These are phyloP conservation scores for Hymenotorrendiella dingleyae DNA, from an alignment of 2,329 filamentous ascomycete genomes.

Conservation along the genomic window DNA sequence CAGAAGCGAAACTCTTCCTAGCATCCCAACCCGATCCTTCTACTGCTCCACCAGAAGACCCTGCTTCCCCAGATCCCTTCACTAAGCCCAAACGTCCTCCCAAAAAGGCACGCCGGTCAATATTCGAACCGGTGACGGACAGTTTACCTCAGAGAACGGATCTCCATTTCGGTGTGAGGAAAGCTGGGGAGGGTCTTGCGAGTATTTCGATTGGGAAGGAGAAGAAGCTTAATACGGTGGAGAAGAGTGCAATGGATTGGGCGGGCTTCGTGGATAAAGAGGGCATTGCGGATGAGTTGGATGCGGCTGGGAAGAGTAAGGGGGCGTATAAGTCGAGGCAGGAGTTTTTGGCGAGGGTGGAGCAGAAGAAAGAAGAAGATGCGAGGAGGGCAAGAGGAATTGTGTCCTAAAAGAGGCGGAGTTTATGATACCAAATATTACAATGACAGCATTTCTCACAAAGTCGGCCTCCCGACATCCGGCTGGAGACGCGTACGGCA, in stretches of 20 bases:
- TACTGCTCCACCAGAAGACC: conserved; percentile 22
- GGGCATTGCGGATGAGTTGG: conserved; percentile 63
- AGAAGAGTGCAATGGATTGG: conserved; percentile 71
- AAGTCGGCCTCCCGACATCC: too few species aligned
- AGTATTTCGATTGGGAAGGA: conserved; percentile 42
- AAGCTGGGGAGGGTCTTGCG: conserved; percentile 22
- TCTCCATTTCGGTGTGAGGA: conserved; percentile 50
- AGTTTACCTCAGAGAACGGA: conserved; percentile 44
- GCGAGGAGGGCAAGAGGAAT: conserved; percentile 44
- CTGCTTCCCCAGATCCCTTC: conserved; percentile 38
- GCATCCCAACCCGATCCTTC: conserved; percentile 37
- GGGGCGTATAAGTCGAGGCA: conserved; percentile 56
- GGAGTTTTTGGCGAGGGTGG: conserved; percentile 61
- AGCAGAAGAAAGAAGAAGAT: conserved; percentile 56
- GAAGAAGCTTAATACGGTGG: conserved; percentile 65
- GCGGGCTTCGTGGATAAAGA: conserved; percentile 66
- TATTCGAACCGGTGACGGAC: conserved; percentile 53
- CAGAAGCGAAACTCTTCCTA: conserved; percentile 60
- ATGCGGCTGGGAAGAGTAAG: conserved; percentile 59
- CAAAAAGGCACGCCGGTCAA: conserved; percentile 42
- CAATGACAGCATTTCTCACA: too few species aligned
- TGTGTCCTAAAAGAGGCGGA: neutral
- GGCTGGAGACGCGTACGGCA: too few species aligned
- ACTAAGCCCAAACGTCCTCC: conserved; percentile 28
- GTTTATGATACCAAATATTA: too few species aligned